Conservation (phyloP, 2,329 filamentous ascomycete genomes). For the Fusarium concolor region DNA sequence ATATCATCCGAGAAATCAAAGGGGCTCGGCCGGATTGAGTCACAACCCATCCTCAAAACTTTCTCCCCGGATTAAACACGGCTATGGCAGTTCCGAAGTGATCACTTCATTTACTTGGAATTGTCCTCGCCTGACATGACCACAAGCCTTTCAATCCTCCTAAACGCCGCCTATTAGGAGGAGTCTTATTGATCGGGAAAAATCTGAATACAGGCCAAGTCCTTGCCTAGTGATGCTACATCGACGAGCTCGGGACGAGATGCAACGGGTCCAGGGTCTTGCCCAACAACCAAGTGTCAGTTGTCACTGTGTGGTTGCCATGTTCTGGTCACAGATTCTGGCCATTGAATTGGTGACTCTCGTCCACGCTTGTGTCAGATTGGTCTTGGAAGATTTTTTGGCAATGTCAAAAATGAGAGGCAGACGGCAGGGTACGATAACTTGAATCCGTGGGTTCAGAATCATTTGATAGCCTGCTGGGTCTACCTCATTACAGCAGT, state of each 20-base stretch:
- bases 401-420: not conserved
- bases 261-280: conserved; percentile 26
- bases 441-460: not conserved
- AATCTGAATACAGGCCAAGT: not conserved
- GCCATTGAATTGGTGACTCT: conserved; percentile 29
- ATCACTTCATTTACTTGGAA: not conserved
- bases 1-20: not conserved
- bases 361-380: conserved; percentile 1
- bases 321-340: conserved; percentile 27
- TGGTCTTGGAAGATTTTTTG: not conserved
- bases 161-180: not conserved
- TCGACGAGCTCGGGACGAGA: conserved; percentile 23
- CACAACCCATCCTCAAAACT: not conserved
- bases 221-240: conserved; percentile 8
- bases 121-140: not conserved
- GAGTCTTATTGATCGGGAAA: not conserved
- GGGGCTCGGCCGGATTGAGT: not conserved
- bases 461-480: not conserved
- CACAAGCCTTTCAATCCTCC: not conserved
- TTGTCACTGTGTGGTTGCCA: conserved; percentile 14
- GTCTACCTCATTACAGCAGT: not conserved
- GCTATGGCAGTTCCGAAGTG: not conserved
- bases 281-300: conserved; percentile 19
- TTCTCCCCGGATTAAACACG: not conserved
- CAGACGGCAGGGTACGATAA: not conserved